Evolutionary conservation across 1,284 basidiomycete species (phyloP), one percentile per base, ranked within the genome.

Genomic region (Irpex sp.): DNA sequence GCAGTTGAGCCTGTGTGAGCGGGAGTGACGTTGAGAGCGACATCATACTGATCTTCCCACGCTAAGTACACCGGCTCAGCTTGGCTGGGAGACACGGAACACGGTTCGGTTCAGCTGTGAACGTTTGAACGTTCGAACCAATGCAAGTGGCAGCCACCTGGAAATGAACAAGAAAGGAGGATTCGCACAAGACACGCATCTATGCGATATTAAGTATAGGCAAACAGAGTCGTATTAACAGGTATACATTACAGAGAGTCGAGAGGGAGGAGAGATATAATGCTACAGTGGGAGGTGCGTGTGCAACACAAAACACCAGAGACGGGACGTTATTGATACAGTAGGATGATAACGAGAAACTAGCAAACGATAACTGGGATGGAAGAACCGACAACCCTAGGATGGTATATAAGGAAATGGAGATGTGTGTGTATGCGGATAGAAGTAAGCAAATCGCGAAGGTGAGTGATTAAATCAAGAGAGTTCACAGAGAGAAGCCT

Each of bases 261-360:
- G 15, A 50, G 15, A 50, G n/a, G 49, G 49, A 17, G 17, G 49
- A 21, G 49, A 49, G 50, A 35, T 53, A 33, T 35, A 56, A 55
- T 54, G 51, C 59, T 60, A 60, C 59, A 60, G 33, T 26, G 59
- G 49, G 49, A 21, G 11, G 19, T 8, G 17, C 49, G 15, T n/a
- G 39, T 43, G 39, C 39, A n/a, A 8, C 43, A n/a, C 43, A 13
- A 46, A n/a, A 46, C 9, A n/a, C 43, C 43, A n/a, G n/a, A 46
- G 11, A n/a, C 9, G 43, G n/a, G n/a, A 46, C 43, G 49, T 17
- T 50, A 50, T 50, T n/a, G 49, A 50, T 50, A 50, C 49, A 50
- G 59, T 13, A 17, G 59, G 21, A 51, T 13, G 39, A 58, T 61
- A 61, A 35, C 19, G 47, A 43, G 54, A 56, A 21, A 53, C 50